These are phyloP conservation scores for Monosporascus sp. DNA, from an alignment of 2,329 filamentous ascomycete species.

Conservation along the genomic window DNA sequence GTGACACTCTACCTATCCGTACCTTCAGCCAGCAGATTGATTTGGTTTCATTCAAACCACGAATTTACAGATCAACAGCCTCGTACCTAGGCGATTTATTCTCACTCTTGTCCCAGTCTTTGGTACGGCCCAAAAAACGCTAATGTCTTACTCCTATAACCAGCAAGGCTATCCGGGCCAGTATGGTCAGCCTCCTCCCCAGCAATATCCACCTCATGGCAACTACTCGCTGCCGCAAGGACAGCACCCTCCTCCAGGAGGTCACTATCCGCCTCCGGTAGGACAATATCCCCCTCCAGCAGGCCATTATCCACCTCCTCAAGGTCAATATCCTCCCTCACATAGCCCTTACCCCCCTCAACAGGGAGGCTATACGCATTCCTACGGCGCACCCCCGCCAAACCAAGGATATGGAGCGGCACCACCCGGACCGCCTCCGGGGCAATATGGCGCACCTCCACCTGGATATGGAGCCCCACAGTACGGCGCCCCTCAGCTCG, in stretches of 20 bases:
- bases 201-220: conserved; percentile 10
- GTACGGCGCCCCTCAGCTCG: conserved; percentile 28
- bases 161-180: conserved; percentile 14
- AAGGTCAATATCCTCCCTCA: conserved; percentile 20
- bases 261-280: conserved; percentile 32
- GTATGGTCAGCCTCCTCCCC: conserved; percentile 25
- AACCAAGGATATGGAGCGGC: conserved; percentile 28
- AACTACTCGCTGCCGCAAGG: conserved; percentile 9
- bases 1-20: too few species aligned
- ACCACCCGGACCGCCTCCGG: conserved; percentile 20
- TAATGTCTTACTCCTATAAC: conserved; percentile 16
- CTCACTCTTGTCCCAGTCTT: not conserved
- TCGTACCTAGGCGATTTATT: not conserved
- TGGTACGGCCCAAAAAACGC: not conserved
- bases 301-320: conserved; percentile 21
- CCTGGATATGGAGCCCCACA: conserved; percentile 22
- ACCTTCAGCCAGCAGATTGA: too few species aligned
- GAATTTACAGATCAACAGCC: too few species aligned
- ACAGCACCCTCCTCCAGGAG: conserved; percentile 14
- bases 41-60: too few species aligned
- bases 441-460: conserved; percentile 33
- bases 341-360: conserved; percentile 16
- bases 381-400: conserved; percentile 31
- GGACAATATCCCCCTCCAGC: conserved; percentile 23
- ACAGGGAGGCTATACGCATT: conserved; percentile 20